Evolutionary conservation across 148 eudicot species (phyloP), one percentile per base, ranked within the genome.

Genomic region (Hydrangea macrophylla): DNA sequence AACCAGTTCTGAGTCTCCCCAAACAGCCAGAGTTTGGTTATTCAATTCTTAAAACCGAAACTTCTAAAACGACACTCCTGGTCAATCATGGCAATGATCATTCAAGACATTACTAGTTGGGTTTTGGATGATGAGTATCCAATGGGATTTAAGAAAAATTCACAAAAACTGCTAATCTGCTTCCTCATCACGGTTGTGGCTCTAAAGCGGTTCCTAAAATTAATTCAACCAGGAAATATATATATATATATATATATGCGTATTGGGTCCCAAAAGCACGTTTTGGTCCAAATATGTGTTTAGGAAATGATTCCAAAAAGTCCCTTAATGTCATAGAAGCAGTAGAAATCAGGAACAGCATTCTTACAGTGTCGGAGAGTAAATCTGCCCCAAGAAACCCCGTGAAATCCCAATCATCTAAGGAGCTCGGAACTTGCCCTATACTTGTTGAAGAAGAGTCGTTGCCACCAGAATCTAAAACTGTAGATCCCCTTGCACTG

Each of bases 321-420:
- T 25, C 28, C 45, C 57, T 60, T n/a, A 30, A 18, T 32, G 23
- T 18, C 32, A 30, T 20, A 42, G 7, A 36, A 66, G 50, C 7
- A 36, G 11, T 31, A 63, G 44, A 40, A 45, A 57, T 31, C 53
- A 54, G 15, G 64, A 51, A 54, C 6, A 62, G 60, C 23, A 54
- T 50, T 42, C 97, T 88, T 84, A 94, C 99, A 55, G 73, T 75
- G 56, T 91, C 88, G 42, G 97, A 89, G 18, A 95, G 96, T 70
- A 89, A 58, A 71, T 91, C 97, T 32, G 90, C 92, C 70, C 99
- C 99, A 1, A 83, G 78, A 71, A 89, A 84, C 50, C 88, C 96
- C 53, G 69, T 72, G 61, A 95, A 65, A 68, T 95, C 93, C 99
- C 99, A 95, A 32, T 74, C 82, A 68, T 83, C 96, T 15, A 81